Conservation (phyloP, 2,329 filamentous ascomycete genomes). For the Ceratocystis destructans region DNA sequence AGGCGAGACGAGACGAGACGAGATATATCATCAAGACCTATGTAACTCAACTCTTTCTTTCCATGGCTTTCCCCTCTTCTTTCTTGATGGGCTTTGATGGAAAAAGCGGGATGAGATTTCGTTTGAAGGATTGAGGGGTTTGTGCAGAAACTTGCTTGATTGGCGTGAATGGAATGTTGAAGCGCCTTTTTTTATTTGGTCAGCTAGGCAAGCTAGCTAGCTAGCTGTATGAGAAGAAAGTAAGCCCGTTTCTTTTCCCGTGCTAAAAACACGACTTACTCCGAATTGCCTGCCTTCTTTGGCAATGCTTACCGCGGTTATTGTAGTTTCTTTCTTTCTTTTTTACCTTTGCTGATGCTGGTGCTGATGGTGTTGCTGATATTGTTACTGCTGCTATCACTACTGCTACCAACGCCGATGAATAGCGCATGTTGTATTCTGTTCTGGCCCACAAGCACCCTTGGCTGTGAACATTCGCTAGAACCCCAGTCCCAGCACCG, state of each 20-base stretch:
- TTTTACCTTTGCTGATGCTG: background rate
- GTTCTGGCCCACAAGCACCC: background rate
- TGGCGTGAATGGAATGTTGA: slow-evolving; percentile 19
- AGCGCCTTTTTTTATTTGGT: slow-evolving; percentile 9
- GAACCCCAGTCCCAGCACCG: background rate
- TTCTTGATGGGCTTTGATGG: background rate
- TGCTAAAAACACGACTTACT: background rate
- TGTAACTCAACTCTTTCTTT: background rate
- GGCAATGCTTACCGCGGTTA: background rate
- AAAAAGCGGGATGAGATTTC: slow-evolving; percentile 2
- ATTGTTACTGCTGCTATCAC: background rate
- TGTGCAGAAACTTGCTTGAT: slow-evolving; percentile 9
- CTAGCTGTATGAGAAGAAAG: background rate
- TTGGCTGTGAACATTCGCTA: background rate
- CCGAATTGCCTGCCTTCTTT: background rate
- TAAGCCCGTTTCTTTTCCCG: background rate
- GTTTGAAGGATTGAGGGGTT: slow-evolving; percentile 15
- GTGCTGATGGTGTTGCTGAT: background rate
- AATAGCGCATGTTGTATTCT: background rate
- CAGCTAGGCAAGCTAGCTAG: no score
- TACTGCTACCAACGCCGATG: background rate
- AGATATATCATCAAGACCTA: background rate
- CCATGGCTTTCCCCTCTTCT: background rate
- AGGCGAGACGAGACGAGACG: background rate
- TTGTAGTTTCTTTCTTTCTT: background rate